Evolutionary conservation across 768 basidiomycete species (phyloP).

Genomic region (Lactarius deliciosus): DNA sequence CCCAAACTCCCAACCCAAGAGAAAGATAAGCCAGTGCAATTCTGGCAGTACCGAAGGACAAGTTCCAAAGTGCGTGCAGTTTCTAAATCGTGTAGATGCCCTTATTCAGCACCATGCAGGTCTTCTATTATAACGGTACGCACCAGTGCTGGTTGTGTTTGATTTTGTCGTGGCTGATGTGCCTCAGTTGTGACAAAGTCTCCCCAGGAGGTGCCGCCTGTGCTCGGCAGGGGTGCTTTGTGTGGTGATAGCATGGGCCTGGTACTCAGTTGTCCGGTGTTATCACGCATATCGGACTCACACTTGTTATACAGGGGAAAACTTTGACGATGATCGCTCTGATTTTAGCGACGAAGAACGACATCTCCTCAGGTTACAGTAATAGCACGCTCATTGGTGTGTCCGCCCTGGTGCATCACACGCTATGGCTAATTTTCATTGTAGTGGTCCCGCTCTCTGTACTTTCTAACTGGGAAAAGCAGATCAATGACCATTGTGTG

Average conservation of each 20-base stretch:
- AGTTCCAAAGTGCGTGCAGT: slow-evolving; percentile 50
- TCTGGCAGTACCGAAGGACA: slow-evolving; percentile 74
- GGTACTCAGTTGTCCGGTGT: slow-evolving; percentile 37
- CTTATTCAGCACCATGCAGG: slow-evolving; percentile 35
- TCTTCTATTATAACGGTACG: slow-evolving; percentile 70
- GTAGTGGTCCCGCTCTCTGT: slow-evolving; percentile 81
- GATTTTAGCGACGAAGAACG: slow-evolving; percentile 71
- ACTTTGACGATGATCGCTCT: slow-evolving; percentile 87
- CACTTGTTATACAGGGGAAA: slow-evolving; percentile 61
- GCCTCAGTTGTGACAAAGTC: slow-evolving; percentile 74
- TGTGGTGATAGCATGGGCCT: slow-evolving; percentile 89
- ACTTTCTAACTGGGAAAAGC: slow-evolving; percentile 86
- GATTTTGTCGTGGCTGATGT: slow-evolving; percentile 1
- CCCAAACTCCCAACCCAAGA: slow-evolving; percentile 68
- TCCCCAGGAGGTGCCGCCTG: slow-evolving; percentile 62
- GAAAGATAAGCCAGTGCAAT: slow-evolving; percentile 76
- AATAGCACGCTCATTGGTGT: slow-evolving; percentile 79
- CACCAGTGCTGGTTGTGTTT: neutral
- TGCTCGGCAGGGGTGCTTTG: slow-evolving; percentile 80
- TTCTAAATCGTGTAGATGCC: neutral
- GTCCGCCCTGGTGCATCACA: slow-evolving; percentile 26
- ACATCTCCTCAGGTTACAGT: slow-evolving; percentile 54
- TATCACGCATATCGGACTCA: slow-evolving; percentile 17
- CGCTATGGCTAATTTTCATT: neutral
- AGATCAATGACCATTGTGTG: slow-evolving; percentile 70